Conservation (phyloP, 192 early-diverging fungal genomes). For the Allomyces macrogynus region DNA sequence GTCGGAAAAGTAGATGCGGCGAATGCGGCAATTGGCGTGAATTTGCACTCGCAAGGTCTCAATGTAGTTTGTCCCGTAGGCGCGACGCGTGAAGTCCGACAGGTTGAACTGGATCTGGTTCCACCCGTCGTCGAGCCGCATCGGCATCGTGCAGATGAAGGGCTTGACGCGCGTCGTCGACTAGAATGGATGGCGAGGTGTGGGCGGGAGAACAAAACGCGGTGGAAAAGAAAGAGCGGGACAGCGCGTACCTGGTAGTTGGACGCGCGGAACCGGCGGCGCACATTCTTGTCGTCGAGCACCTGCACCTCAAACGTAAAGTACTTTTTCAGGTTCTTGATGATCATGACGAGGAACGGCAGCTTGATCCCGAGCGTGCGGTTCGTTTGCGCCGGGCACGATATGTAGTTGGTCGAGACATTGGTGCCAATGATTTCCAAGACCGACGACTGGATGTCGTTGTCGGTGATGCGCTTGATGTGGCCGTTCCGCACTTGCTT, state of each 20-base stretch:
- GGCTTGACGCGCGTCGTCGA: constrained; percentile 62
- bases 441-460: constrained; percentile 59
- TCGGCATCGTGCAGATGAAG: constrained; percentile 74
- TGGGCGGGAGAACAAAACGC: background rate
- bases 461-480: constrained; percentile 59
- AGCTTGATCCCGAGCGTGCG: constrained; percentile 76
- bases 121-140: constrained; percentile 86
- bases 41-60: constrained; percentile 75
- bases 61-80: constrained; percentile 70
- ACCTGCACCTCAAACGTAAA: constrained; percentile 84
- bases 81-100: constrained; percentile 61
- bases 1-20: constrained; percentile 81
- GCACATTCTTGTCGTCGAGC: constrained; percentile 60
- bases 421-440: constrained; percentile 61
- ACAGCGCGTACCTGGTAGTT: constrained; percentile 60
- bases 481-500: constrained; percentile 43
- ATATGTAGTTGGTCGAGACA: constrained; percentile 70
- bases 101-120: constrained; percentile 87
- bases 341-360: constrained; percentile 65
- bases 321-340: constrained; percentile 75
- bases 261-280: constrained; percentile 61
- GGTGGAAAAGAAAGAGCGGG: constrained; percentile 1
- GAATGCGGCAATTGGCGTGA: constrained; percentile 75
- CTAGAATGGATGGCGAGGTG: constrained; percentile 16
- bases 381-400: constrained; percentile 50